Conservation (phyloP, 441 rosid species). For the Adansonia rubrostipa region DNA sequence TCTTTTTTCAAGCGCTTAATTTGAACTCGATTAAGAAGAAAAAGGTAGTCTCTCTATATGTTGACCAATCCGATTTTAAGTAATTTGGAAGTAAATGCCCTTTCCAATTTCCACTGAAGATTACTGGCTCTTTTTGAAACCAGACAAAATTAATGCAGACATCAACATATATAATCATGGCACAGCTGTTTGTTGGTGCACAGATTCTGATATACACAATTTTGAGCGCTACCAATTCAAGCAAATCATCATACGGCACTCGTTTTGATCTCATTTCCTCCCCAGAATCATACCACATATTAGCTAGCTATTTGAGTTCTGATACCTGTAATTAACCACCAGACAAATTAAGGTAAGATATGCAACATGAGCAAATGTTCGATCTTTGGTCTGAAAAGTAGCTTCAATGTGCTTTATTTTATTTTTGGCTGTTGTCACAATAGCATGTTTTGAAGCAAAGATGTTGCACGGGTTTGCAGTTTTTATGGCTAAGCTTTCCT, state of each 20-base stretch:
- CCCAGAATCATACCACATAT: neutral
- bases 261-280: neutral
- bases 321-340: neutral
- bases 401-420: slow-evolving; percentile 9
- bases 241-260: neutral
- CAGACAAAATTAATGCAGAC: neutral
- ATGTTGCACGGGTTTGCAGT: slow-evolving; percentile 28
- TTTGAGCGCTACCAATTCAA: slow-evolving; percentile 1
- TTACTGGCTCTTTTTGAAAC: neutral
- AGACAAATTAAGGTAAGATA: neutral
- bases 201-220: slow-evolving; percentile 10
- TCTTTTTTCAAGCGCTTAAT: neutral
- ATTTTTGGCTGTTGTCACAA: slow-evolving; percentile 25
- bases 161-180: neutral
- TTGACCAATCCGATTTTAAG: neutral
- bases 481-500: slow-evolving; percentile 20
- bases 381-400: neutral
- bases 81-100: neutral
- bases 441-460: slow-evolving; percentile 24
- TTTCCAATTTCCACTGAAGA: neutral
- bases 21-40: neutral
- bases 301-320: slow-evolving; percentile 1
- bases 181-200: neutral
- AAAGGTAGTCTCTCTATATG: neutral
- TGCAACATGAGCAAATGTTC: neutral